Percentiles rank a stretch among this genome's conserved stretches.
Evolutionary conservation across 139 green algal species (phyloP).

Genomic region (Helicosporidium sp.): DNA sequence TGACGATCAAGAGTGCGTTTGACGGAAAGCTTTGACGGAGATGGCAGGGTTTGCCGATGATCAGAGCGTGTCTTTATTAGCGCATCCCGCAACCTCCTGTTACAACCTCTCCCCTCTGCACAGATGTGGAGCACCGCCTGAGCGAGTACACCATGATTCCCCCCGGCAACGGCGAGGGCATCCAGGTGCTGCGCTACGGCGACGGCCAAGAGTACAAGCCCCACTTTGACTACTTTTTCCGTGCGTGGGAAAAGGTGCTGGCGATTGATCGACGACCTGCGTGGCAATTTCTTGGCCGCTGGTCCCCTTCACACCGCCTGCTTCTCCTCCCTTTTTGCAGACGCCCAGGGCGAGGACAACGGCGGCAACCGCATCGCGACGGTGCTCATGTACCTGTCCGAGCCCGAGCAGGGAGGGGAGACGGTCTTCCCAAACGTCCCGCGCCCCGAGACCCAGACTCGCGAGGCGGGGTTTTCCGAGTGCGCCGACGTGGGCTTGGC

Average conservation of each 20-base stretch:
- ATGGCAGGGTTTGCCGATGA: too few species aligned
- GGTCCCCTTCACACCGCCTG: background rate
- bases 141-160: constrained; percentile 2
- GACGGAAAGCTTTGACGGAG: too few species aligned
- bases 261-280: background rate
- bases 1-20: constrained; percentile 18
- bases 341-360: constrained; percentile 11
- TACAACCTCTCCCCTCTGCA: constrained; percentile 14
- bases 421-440: constrained; percentile 27
- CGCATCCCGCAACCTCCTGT: constrained; percentile 25
- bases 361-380: constrained; percentile 55
- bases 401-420: constrained; percentile 23
- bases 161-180: background rate
- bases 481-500: constrained; percentile 23
- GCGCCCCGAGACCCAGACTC: constrained; percentile 6
- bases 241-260: background rate
- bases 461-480: constrained; percentile 12
- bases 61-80: too few species aligned
- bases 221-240: constrained; percentile 49
- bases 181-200: constrained; percentile 52
- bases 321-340: background rate
- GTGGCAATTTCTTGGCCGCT: background rate
- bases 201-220: constrained; percentile 57
- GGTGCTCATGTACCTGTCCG: constrained; percentile 56
- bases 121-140: constrained; percentile 10